Conservation (phyloP, 2,329 filamentous ascomycete genomes). For the Ascochyta viciae-villosae region DNA sequence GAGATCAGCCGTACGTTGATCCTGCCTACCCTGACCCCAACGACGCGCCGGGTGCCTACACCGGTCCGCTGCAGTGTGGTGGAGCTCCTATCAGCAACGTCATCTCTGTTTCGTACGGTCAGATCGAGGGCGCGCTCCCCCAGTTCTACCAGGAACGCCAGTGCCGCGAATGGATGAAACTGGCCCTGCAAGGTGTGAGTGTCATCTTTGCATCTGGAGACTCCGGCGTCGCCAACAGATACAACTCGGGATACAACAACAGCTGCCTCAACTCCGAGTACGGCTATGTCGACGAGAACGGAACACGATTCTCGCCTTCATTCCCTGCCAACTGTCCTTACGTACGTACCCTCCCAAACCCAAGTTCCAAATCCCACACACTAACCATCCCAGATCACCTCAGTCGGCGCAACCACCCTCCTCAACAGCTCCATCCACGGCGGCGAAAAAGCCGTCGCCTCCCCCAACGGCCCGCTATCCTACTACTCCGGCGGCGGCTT, state of each 20-base stretch:
- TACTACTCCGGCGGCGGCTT: constrained; percentile 52
- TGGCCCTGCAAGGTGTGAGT: constrained; percentile 52
- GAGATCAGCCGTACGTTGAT: constrained; percentile 25
- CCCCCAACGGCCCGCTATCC: constrained; percentile 7
- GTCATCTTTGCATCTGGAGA: constrained; percentile 59
- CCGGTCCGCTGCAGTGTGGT: constrained; percentile 44
- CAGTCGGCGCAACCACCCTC: constrained; percentile 63
- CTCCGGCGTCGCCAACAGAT: constrained; percentile 30
- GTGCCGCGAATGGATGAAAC: constrained; percentile 57
- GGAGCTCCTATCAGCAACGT: constrained; percentile 57
- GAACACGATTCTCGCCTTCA: constrained; percentile 57
- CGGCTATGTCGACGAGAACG: constrained; percentile 17
- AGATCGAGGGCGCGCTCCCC: constrained; percentile 60
- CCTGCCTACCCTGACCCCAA: constrained; percentile 24
- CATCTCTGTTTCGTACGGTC: constrained; percentile 62
- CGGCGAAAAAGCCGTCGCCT: constrained; percentile 54
- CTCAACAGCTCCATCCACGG: constrained; percentile 41
- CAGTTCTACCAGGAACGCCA: constrained; percentile 58
- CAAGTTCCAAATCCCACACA: not conserved
- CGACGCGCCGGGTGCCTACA: constrained; percentile 25
- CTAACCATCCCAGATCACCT: constrained; percentile 50
- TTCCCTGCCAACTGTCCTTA: constrained; percentile 72
- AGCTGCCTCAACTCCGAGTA: constrained; percentile 21
- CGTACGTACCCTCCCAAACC: constrained; percentile 47
- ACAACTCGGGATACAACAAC: constrained; percentile 24